Evolutionary conservation across 2,329 filamentous ascomycete species (phyloP).

Genomic region (Alternaria arborescens): DNA sequence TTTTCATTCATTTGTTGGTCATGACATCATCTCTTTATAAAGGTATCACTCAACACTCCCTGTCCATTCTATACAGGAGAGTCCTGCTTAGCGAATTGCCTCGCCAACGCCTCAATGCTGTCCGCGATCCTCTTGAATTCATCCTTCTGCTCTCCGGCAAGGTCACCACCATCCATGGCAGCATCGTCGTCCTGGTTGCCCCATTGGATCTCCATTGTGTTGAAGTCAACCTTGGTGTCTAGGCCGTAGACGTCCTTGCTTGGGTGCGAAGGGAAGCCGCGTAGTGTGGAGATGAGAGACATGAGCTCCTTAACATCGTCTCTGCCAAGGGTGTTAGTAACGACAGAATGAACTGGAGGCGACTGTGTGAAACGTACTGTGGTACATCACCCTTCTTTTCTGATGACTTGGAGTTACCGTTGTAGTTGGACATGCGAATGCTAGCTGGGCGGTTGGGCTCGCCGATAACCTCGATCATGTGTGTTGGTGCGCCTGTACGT

Average conservation of each 20-base stretch:
- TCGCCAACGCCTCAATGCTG: constrained; percentile 53
- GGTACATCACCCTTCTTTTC: constrained; percentile 53
- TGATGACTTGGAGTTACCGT: constrained; percentile 39
- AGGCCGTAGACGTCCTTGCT: constrained; percentile 53
- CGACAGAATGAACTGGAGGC: background rate
- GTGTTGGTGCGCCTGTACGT: constrained; percentile 27
- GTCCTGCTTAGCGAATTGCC: constrained; percentile 54
- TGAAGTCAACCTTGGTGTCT: constrained; percentile 52
- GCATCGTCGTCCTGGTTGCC: constrained; percentile 51
- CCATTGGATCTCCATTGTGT: constrained; percentile 56
- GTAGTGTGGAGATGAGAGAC: constrained; percentile 48
- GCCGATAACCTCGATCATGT: constrained; percentile 52
- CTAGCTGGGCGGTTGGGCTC: constrained; percentile 52
- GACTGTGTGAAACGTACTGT: constrained; percentile 20
- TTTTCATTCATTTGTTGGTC: background rate
- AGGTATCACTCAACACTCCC: background rate
- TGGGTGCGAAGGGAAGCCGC: constrained; percentile 52
- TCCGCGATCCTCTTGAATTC: constrained; percentile 55
- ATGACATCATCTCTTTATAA: background rate
- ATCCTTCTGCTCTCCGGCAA: constrained; percentile 54
- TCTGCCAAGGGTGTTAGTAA: constrained; percentile 22
- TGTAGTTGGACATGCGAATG: constrained; percentile 44
- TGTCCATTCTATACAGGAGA: constrained; percentile 37
- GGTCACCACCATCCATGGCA: constrained; percentile 41
- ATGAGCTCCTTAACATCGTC: constrained; percentile 55